phyloP scores from a whole-genome alignment of 73 alveolate species.

The Paramecium sonneborni region DNA sequence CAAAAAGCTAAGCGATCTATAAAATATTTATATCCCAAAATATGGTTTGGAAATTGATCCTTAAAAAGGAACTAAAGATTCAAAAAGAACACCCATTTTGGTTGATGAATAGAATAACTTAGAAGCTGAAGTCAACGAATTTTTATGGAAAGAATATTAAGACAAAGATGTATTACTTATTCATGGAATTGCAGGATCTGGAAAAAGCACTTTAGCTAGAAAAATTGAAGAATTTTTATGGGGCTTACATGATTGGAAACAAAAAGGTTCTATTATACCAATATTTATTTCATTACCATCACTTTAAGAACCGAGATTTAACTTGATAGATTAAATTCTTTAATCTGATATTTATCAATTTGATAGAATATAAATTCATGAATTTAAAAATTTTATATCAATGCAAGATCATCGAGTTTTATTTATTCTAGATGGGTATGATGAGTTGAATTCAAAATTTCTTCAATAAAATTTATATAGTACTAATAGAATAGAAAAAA shows the following conservation, averaged over 20 bases:
- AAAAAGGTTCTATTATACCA: not conserved
- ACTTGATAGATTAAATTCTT: not conserved
- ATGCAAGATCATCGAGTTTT: not conserved
- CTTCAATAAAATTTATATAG: not conserved
- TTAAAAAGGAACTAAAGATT: not conserved
- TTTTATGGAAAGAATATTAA: not conserved
- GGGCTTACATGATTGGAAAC: not conserved
- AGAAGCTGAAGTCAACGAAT: not conserved
- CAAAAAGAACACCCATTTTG: not conserved
- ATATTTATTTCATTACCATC: not conserved
- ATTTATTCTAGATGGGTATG: not conserved
- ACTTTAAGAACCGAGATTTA: not conserved
- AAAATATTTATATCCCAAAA: not conserved
- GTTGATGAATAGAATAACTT: not conserved
- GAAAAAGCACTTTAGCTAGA: not conserved
- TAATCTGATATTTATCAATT: not conserved
- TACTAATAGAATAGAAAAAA: not conserved
- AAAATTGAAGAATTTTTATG: not conserved
- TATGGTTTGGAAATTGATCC: not conserved
- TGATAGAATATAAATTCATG: not conserved
- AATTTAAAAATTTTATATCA: not conserved
- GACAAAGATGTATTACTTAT: not conserved
- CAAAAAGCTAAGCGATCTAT: not conserved
- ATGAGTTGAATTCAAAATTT: not conserved
- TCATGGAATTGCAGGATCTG: slow-evolving; percentile 8